Base-by-base conservation (phyloP, 2,329 filamentous ascomycete genomes). In the Aspergillus intermedius region DNA sequence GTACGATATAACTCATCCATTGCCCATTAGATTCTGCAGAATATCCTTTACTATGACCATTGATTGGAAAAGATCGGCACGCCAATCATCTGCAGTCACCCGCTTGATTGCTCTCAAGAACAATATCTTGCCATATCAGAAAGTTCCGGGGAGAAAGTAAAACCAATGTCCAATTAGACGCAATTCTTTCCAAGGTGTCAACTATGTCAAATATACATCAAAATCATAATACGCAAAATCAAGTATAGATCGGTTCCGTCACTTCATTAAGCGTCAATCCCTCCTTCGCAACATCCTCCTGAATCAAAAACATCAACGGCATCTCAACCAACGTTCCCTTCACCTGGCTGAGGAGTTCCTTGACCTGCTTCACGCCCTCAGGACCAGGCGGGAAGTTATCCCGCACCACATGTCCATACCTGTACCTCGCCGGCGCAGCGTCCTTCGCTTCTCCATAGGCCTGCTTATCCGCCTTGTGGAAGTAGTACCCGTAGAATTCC, bases 331-430 rank as follows among this genome's bases (percentile, higher is more conserved):
- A 69, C 7, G 79, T 87, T 2, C 87, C 87, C 51, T 82, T 78
- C 35, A 91, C 75, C 47, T 80, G 76, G 48, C 77, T 75, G 47
- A 91, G 71, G 70, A 82, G 78, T 45, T 84, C 80, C 72, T 88
- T 90, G 50, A 90, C 75, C 65, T 87, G 83, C n/a, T 73, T 73
- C 41, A 84, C 82, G 6, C 91, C 87, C 54, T 84, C 80, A 0
- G 79, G 75, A 2, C 74, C 74, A 23, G 68, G 66, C 1, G 71
- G 62, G 67, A 95, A 88, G 61, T 91, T 82, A 45, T 87, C 84
- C 61, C 81, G 82, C 42, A 95, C 87, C 2, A 95, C 87, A 71
- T 96, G 91, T 0, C 91, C 91, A 71, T 90, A 91, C 62, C 85
- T 80, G 59, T 90, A 89, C 66, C 81, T 80, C 23, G 74, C 67